Evolutionary conservation across 2,329 filamentous ascomycete species (phyloP), one percentile per base, ranked within the genome.

Genomic region (Sporothrix globosa): DNA sequence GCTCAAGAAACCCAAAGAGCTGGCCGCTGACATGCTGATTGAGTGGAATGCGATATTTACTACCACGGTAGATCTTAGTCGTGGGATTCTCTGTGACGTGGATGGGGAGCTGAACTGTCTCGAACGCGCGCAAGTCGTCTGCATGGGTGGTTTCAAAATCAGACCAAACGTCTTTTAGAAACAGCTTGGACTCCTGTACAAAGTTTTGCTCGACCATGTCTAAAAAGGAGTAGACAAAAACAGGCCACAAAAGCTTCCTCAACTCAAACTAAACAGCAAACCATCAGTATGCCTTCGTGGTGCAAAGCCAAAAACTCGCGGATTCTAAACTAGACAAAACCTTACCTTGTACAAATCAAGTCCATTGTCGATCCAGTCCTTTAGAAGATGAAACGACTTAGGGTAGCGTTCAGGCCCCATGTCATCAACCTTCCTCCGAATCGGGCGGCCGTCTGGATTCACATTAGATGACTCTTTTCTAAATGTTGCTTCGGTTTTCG

Each of bases 171-270:
- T 86, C 83, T 39, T 87, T 85, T 72, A 96, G 89, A 77, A 97
- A 95, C 1, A 85, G 82, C 74, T 91, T 89, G 17, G 90, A 89
- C 71, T 97, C 92, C 52, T 87, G 87, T 1, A 87, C 82, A 75
- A 91, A 93, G 73, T 88, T 89, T 72, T 92, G 88, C 46, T 84
- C 84, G 39, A 96, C 86, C 69, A 98, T 86, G 70, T 92, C 90
- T 34, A 99, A 83, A 77, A 92, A 97, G 0, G 92, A 96, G 80
- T 99, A 97, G 67, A 98, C 92, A 77, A 97, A 98, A 0, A 96
- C 83, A 0, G 96, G 96, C 93, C 96, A 99, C 19, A 97, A 82
- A 4, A 98, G 84, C 74, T 96, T 93, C 71, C 88, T 87, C 3
- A 99, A 84, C 81, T 99, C 96, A 58, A 95, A 93, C 88, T 94